Percentiles rank a stretch among this genome's conserved stretches.
phyloP scores from a whole-genome alignment of 441 rosid genomes.

The Daphne laureola region DNA sequence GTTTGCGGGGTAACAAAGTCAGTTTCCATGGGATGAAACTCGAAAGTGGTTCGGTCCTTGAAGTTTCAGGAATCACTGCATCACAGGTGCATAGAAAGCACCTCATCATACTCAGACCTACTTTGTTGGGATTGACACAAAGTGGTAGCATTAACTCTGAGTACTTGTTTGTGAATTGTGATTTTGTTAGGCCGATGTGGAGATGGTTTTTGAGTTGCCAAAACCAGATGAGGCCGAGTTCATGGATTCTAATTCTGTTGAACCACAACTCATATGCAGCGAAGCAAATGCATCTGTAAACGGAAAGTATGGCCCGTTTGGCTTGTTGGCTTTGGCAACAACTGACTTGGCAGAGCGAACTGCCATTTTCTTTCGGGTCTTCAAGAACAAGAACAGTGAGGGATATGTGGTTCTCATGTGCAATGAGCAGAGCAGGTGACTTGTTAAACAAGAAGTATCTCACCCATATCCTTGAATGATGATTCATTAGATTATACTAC shows the following conservation, averaged over 20 bases:
- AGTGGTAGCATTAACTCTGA: conserved; percentile 1
- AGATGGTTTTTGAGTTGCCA: conserved; percentile 32
- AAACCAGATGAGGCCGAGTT: conserved; percentile 30
- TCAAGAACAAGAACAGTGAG: conserved; percentile 25
- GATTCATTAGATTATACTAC: conserved; percentile 1
- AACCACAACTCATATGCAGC: conserved; percentile 35
- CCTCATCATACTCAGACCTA: neutral
- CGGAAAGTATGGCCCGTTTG: conserved; percentile 59
- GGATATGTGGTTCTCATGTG: conserved; percentile 50
- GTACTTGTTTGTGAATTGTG: conserved; percentile 2
- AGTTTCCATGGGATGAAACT: conserved; percentile 17
- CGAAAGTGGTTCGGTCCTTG: conserved; percentile 24
- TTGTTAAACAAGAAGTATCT: neutral
- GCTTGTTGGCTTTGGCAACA: conserved; percentile 48
- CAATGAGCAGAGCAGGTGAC: conserved; percentile 56
- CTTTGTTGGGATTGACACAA: neutral
- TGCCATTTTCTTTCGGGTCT: conserved; percentile 53
- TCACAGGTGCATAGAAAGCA: conserved; percentile 26
- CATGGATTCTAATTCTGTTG: conserved; percentile 18
- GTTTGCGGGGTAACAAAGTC: conserved; percentile 20
- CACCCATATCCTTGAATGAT: neutral
- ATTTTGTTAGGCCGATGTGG: conserved; percentile 39
- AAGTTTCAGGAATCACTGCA: conserved; percentile 36
- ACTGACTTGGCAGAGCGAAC: conserved; percentile 53
- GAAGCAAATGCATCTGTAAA: conserved; percentile 22